A percentile compares a stretch with the other conserved stretches of the same genome.
phyloP scores from a whole-genome alignment of 2,329 filamentous ascomycete species.

The Alternaria atra region DNA sequence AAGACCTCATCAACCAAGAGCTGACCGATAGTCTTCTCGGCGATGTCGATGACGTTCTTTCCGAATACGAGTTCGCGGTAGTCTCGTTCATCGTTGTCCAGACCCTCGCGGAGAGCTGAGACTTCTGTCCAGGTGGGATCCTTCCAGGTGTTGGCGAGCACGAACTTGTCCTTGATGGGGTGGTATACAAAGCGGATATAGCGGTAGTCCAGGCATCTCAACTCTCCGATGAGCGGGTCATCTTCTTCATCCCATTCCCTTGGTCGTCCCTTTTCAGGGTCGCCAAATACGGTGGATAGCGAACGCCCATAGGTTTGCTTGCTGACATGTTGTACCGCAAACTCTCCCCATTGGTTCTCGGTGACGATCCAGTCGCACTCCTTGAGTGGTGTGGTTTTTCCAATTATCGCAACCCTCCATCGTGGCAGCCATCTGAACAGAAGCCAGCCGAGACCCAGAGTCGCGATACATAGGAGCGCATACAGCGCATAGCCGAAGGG shows the following conservation, averaged over 20 bases:
- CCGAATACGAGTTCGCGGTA: conserved; percentile 88
- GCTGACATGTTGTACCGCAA: conserved; percentile 76
- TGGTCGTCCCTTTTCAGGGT: conserved; percentile 69
- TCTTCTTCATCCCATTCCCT: conserved; percentile 75
- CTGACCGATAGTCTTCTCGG: conserved; percentile 84
- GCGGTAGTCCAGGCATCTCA: conserved; percentile 87
- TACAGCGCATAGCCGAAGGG: conserved; percentile 74
- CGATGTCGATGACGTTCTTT: conserved; percentile 88
- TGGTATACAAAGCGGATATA: conserved; percentile 95
- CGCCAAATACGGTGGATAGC: conserved; percentile 75
- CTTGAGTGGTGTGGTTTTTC: conserved; percentile 71
- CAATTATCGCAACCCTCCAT: conserved; percentile 82
- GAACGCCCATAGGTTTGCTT: conserved; percentile 67
- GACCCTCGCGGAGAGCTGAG: conserved; percentile 75
- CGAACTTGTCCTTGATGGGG: conserved; percentile 86
- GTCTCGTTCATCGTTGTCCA: conserved; percentile 88
- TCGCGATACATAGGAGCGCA: conserved; percentile 72
- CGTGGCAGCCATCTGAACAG: conserved; percentile 88
- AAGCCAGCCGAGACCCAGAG: conserved; percentile 81
- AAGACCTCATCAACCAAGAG: conserved; percentile 94
- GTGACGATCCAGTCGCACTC: conserved; percentile 91
- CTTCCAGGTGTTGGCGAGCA: conserved; percentile 89
- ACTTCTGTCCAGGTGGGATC: conserved; percentile 88
- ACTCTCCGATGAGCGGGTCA: conserved; percentile 77
- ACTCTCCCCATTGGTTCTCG: conserved; percentile 97